phyloP scores from a whole-genome alignment of 192 early-diverging fungal genomes.

The Mortierella claussenii region DNA sequence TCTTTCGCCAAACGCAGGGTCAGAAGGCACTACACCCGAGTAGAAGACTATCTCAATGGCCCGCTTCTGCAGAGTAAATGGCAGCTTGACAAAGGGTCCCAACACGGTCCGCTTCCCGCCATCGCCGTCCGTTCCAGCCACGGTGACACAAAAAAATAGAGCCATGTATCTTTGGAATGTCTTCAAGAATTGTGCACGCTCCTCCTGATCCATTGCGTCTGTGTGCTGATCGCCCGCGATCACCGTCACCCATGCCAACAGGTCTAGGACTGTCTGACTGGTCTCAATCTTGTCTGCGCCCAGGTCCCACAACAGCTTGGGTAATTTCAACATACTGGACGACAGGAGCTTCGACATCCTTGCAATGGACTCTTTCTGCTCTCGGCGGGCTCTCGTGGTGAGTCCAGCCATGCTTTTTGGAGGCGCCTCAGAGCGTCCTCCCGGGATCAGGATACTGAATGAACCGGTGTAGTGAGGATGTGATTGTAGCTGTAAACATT shows the following conservation, averaged over 20 bases:
- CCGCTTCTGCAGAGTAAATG: constrained; percentile 52
- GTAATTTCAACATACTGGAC: constrained; percentile 55
- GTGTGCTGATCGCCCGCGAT: constrained; percentile 29
- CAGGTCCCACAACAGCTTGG: constrained; percentile 63
- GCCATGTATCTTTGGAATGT: constrained; percentile 43
- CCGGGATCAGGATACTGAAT: constrained; percentile 50
- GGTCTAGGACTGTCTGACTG: constrained; percentile 46
- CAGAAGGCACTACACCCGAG: constrained; percentile 7
- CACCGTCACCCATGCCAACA: constrained; percentile 39
- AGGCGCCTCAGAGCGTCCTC: constrained; percentile 13
- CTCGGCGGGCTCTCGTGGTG: constrained; percentile 24
- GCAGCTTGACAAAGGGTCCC: constrained; percentile 57
- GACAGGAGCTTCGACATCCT: constrained; percentile 37
- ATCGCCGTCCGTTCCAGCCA: constrained; percentile 15
- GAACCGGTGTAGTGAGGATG: constrained; percentile 52
- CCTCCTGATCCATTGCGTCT: constrained; percentile 15
- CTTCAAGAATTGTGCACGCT: constrained; percentile 24
- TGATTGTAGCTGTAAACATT: constrained; percentile 36
- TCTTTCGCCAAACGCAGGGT: not conserved
- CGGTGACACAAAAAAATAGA: constrained; percentile 43
- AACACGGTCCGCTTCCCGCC: constrained; percentile 39
- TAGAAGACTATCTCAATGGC: constrained; percentile 63
- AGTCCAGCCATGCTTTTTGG: constrained; percentile 5
- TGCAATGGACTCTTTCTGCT: constrained; percentile 27
- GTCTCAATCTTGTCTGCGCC: constrained; percentile 58